A percentile compares a stretch with the other conserved stretches of the same genome.
These are phyloP conservation scores for Aristolochia contorta DNA, from an alignment of 164 flowering plant genomes.

Conservation along the genomic window DNA sequence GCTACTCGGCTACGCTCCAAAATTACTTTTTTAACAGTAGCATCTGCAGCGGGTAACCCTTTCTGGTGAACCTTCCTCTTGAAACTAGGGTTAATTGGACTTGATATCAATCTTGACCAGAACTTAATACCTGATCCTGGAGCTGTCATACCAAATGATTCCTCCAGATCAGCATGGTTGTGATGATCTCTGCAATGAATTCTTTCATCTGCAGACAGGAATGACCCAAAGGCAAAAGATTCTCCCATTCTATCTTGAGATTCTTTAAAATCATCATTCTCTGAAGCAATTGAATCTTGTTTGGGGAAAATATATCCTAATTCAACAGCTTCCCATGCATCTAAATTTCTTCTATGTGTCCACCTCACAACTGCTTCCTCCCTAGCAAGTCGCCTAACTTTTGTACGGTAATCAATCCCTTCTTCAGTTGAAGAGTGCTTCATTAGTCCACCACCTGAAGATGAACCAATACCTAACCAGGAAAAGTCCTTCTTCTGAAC, in stretches of 20 bases:
- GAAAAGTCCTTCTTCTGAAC: slow-evolving; percentile 79
- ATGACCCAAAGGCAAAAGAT: slow-evolving; percentile 22
- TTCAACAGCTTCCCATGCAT: slow-evolving; percentile 64
- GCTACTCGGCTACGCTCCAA: slow-evolving; percentile 77
- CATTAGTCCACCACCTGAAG: slow-evolving; percentile 31
- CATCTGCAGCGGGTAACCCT: slow-evolving; percentile 26
- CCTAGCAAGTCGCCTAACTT: slow-evolving; percentile 69
- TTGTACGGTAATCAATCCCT: slow-evolving; percentile 88
- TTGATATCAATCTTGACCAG: slow-evolving; percentile 49
- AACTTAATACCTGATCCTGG: slow-evolving; percentile 43
- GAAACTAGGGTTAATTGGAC: slow-evolving; percentile 35
- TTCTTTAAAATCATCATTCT: slow-evolving; percentile 23
- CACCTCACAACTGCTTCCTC: slow-evolving; percentile 65
- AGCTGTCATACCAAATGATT: slow-evolving; percentile 59
- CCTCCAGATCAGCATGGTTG: slow-evolving; percentile 87
- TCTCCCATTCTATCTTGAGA: slow-evolving; percentile 15
- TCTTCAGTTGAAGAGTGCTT: slow-evolving; percentile 76
- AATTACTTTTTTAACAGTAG: slow-evolving; percentile 47
- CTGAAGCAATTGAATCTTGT: slow-evolving; percentile 17
- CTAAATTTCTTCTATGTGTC: slow-evolving; percentile 56
- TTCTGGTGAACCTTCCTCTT: slow-evolving; percentile 46
- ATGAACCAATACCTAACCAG: slow-evolving; percentile 80
- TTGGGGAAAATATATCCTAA: slow-evolving; percentile 57
- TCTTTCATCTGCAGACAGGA: slow-evolving; percentile 53
- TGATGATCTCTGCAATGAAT: slow-evolving; percentile 73